Base-by-base conservation (phyloP, 495 filamentous ascomycete genomes). In the Aspergillus cavernicola region DNA sequence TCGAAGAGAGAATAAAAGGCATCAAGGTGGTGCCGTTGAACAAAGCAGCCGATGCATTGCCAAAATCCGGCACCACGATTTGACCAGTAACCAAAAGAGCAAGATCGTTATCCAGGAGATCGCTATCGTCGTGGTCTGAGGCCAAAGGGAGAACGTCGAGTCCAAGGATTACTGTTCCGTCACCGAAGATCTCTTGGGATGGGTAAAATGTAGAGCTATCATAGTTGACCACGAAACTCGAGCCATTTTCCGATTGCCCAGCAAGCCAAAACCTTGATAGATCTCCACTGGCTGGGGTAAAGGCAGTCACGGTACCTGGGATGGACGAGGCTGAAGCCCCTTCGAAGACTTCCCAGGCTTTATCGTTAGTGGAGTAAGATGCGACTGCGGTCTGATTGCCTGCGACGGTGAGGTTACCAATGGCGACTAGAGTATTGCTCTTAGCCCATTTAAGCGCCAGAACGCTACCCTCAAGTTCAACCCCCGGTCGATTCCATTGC, bases 1-100 rank as follows among this genome's bases (percentile, higher is more conserved):
- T 85, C 28, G 82, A 83, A 16, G 89, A 85, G 32, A 99, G 83
- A 41, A 89, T 79, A 67, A 90, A 95, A 6, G 93, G 93, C 20
- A 72, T 72, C 60, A 95, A 80, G 10, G 69, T 74, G 4, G 81
- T 89, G 56, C 93, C 92, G 59, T 97, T 86, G 67, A 83, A 98
- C 33, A 96, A 71, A 4, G 82, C 93, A 1, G 88, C 91, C n/a
- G 92, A 96, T 11, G 85, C 88, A 58, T 83, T 83, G 55, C 92
- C 92, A 66, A 90, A 95, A 42, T 69, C 67, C 0, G 87, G 82
- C 28, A 97, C 74, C 44, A 80, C 75, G 50, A 98, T 80, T 42
- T 86, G 79, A 24, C 93, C 93, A 45, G 89, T 86, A 38, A 96
- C 67, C 51, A 99, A 74, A n/a, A 99, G 81, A 1, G 80, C 76